Base-by-base conservation (phyloP, 805 yeast species). In the Ogataea wickerhamii region DNA sequence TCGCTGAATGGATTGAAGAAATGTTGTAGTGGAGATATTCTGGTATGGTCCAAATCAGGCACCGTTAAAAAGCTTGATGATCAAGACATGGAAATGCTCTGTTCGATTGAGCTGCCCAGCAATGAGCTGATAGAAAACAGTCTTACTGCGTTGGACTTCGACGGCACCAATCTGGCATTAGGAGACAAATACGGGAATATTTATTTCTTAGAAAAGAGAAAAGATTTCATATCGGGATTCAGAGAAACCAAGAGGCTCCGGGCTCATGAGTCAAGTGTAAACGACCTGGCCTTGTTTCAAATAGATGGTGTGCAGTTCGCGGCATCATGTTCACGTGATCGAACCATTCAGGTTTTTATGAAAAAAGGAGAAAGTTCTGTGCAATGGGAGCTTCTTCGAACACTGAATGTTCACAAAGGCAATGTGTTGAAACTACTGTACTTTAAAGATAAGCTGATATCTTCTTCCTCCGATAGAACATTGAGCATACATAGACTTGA, bases 401-500 rank as follows among this genome's bases (percentile, higher is more conserved):
- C 88, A 0, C 49, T 82, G n/a, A 72, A 74, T 1, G 61, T 70
- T 5, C 86, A 78, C 48, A 74, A 71, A 37, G 83, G 78, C 0
- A 78, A 73, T 49, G 54, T 79, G 10, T 36, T 68, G 7, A 66
- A 67, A 21, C 49, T 76, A 2, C 40, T 55, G 3, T 62, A 58
- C 30, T 38, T 51, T 21, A 58, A 61, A 12, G 46, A 51, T 4
- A 51, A 58, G 37, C 50, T 80, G 3, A 68, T 66, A 38, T 78
- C 76, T 2, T 71, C 80, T 32, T 79, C 87, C 0, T 67, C 80
- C 1, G 87, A 82, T 55, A 60, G 87, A 43, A 73, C 81, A 0
- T 53, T 81, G 0, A 71, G 83, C 0, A 55, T 80, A 4, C 84
- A 80, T 55, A 63, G 57, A 32, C 50, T 71, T 18, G 51, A 47